Percentiles rank a stretch among this genome's conserved stretches.
These are phyloP conservation scores for Aciculoconidium aculeatum DNA, from an alignment of 805 yeast species.

Conservation along the genomic window DNA sequence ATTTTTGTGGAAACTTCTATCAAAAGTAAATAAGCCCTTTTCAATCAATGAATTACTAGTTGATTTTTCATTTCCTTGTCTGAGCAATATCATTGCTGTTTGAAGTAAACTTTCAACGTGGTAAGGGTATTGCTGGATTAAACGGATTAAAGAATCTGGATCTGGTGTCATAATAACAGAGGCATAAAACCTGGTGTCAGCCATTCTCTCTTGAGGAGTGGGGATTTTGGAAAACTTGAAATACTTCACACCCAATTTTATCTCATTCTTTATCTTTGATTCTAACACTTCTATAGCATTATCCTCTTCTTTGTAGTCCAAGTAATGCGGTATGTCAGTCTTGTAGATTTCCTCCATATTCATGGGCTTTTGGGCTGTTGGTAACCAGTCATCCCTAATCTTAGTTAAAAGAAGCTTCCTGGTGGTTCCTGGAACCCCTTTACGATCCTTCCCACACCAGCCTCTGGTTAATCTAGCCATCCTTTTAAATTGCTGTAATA, in stretches of 20 bases:
- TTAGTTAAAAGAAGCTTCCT: slow-evolving; percentile 64
- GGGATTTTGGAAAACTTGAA: slow-evolving; percentile 47
- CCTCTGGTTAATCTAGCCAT: slow-evolving; percentile 57
- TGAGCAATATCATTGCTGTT: slow-evolving; percentile 62
- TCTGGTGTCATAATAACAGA: slow-evolving; percentile 71
- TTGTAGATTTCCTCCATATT: slow-evolving; percentile 48
- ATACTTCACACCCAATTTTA: slow-evolving; percentile 42
- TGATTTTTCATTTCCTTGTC: slow-evolving; percentile 69
- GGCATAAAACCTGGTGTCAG: slow-evolving; percentile 50
- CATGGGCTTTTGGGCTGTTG: slow-evolving; percentile 57
- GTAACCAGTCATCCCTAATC: slow-evolving; percentile 77
- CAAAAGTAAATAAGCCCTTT: slow-evolving; percentile 72
- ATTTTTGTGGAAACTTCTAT: slow-evolving; percentile 60
- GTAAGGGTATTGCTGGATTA: slow-evolving; percentile 61
- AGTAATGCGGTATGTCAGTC: slow-evolving; percentile 31
- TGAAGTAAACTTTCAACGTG: slow-evolving; percentile 76
- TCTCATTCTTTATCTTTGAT: slow-evolving; percentile 27
- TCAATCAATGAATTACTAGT: slow-evolving; percentile 72
- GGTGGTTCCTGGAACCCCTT: slow-evolving; percentile 67
- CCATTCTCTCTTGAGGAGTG: slow-evolving; percentile 26
- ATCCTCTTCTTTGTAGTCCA: slow-evolving; percentile 30
- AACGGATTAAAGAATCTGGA: slow-evolving; percentile 60
- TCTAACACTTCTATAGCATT: slow-evolving; percentile 22
- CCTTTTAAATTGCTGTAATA: slow-evolving; percentile 56
- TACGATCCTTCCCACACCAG: slow-evolving; percentile 79